Percentiles rank a stretch among this genome's conserved stretches.
phyloP scores from a whole-genome alignment of 208 protist genomes.

The Crithidia sp. region DNA sequence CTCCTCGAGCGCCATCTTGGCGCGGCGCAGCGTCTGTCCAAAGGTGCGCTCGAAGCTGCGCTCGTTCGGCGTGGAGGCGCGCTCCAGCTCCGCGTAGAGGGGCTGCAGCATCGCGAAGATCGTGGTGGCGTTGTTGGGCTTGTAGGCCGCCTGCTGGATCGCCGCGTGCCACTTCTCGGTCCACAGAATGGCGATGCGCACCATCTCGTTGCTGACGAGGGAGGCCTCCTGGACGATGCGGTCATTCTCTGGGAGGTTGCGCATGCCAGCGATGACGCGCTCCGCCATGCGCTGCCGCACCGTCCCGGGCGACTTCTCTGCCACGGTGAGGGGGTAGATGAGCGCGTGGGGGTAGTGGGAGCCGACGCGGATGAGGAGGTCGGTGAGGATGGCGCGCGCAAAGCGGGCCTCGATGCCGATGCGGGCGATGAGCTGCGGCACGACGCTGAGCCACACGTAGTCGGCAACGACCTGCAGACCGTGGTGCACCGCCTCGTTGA shows the following conservation, averaged over 20 bases:
- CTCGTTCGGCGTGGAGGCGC: slow-evolving; percentile 94
- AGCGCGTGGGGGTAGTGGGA: slow-evolving; percentile 98
- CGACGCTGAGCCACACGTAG: slow-evolving; percentile 99
- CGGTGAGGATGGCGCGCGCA: slow-evolving; percentile 93
- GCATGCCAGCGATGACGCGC: slow-evolving; percentile 82
- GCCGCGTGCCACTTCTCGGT: slow-evolving; percentile 94
- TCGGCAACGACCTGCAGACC: slow-evolving; percentile 94
- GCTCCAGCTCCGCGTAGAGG: slow-evolving; percentile 95
- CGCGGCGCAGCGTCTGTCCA: slow-evolving; percentile 64
- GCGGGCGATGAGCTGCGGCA: slow-evolving; percentile 99
- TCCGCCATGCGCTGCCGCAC: slow-evolving; percentile 81
- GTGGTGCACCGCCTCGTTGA: slow-evolving; percentile 88
- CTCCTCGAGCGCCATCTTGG: slow-evolving; percentile 63
- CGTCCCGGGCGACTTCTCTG: slow-evolving; percentile 87
- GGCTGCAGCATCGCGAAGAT: slow-evolving; percentile 94
- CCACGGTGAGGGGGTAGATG: slow-evolving; percentile 99
- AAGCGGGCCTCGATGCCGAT: slow-evolving; percentile 93
- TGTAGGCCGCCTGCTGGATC: slow-evolving; percentile 97
- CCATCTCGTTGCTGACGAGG: slow-evolving; percentile 98
- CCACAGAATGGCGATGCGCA: slow-evolving; percentile 99
- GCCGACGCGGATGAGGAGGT: slow-evolving; percentile 95
- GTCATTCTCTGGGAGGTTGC: slow-evolving; percentile 59
- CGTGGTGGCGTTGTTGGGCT: slow-evolving; percentile 89
- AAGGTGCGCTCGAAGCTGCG: slow-evolving; percentile 91
- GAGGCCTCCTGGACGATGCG: slow-evolving; percentile 94